Evolutionary conservation across 257 asterid species (phyloP), one percentile per base, ranked within the genome.

Genomic region (Solanum lycopersicoides): DNA sequence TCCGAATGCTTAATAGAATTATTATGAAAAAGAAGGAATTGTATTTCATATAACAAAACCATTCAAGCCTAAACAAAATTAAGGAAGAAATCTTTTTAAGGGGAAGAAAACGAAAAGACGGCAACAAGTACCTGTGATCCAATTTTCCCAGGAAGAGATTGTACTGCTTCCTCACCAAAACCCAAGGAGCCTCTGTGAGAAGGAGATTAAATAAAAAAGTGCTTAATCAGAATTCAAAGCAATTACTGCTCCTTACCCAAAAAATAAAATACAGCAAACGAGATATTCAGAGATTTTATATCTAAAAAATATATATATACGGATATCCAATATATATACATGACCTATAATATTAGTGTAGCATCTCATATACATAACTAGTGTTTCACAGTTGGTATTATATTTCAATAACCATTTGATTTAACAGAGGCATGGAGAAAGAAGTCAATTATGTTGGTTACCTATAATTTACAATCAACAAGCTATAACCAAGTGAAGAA

Each of bases 141-240:
- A 12, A 94, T 50, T 77, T 97, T 96, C 84, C 99, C 99, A 1
- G 95, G 98, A 86, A 97, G 99, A 90, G 99, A 96, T 89, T 96
- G 99, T 94, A 97, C 91, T 82, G 99, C 99, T 93, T 97, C 99
- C 94, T 96, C 99, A 11, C 99, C 99, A 87, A 95, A 97, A 85
- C 99, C 99, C 85, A 95, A 88, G 53, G 99, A 97, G 86, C 99
- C 99, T 92, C 99, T 96, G 95, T 80, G 77, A 82, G 45, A 34
- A 72, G 44, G 30, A 47, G 30, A 50, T 32, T 21, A 47, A 16
- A 82, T 12, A 30, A 80, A 50, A 34, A 50, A 50, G 69, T 50
- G 85, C 85, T 50, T 30, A 44, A 10, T 80, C 25, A 80, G 23
- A 53, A 53, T 16, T 53, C 60, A 53, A 9, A 16, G 85, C 59